Evolutionary conservation across 2,329 filamentous ascomycete genomes (phyloP).

Genomic region (Leptographium lundbergii): DNA sequence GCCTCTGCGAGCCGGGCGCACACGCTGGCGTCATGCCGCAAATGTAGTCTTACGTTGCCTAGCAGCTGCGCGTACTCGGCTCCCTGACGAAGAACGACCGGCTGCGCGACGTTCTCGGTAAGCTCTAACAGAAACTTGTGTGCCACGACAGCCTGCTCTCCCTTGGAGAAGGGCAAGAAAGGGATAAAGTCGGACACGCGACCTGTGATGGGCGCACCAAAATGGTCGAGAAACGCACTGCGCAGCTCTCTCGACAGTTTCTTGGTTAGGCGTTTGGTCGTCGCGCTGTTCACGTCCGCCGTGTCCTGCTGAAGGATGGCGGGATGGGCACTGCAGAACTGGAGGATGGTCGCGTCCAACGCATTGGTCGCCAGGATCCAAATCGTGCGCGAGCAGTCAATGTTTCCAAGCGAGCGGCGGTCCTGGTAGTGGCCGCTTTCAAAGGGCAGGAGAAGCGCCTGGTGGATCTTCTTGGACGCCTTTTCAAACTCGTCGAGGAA

Average conservation of each 20-base stretch:
- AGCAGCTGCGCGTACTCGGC: neutral
- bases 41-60: constrained; percentile 1
- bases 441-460: constrained; percentile 6
- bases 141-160: constrained; percentile 7
- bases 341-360: constrained; percentile 4
- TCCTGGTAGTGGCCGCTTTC: constrained; percentile 8
- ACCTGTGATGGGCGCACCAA: constrained; percentile 6
- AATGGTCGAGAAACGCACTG: neutral
- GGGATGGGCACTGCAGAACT: constrained; percentile 5
- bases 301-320: neutral
- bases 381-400: constrained; percentile 7
- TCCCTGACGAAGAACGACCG: neutral
- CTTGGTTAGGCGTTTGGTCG: neutral
- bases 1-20: neutral
- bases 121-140: constrained; percentile 7
- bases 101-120: neutral
- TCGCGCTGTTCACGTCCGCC: neutral
- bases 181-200: constrained; percentile 8
- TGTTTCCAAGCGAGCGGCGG: neutral
- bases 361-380: constrained; percentile 9
- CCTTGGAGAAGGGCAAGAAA: constrained; percentile 7
- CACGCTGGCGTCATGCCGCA: constrained; percentile 5
- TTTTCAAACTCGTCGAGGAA: constrained; percentile 10
- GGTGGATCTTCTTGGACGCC: constrained; percentile 3
- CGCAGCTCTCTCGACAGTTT: neutral